phyloP scores from a whole-genome alignment of 345 rosid genomes.

The Acer saccharum region DNA sequence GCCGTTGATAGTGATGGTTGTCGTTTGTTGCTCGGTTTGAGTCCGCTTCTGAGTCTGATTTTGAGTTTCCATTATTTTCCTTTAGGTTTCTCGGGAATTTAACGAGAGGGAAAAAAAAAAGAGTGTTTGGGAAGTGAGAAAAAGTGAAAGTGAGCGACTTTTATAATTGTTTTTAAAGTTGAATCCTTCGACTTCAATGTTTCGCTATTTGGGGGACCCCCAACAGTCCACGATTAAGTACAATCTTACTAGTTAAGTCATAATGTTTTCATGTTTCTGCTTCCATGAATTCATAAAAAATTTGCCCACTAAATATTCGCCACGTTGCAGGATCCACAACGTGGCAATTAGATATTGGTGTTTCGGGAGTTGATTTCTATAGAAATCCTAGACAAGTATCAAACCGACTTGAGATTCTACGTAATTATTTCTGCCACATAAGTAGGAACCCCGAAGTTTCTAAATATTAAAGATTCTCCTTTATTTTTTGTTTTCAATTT shows the following conservation, averaged over 20 bases:
- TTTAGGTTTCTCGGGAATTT: slow-evolving; percentile 2
- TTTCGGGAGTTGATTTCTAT: neutral
- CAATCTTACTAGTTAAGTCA: neutral
- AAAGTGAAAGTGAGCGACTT: neutral
- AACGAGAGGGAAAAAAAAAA: neutral
- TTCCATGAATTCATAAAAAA: no score
- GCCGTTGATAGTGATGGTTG: neutral
- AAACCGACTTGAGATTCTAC: neutral
- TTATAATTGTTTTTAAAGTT: neutral
- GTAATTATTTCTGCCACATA: neutral
- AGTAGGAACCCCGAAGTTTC: no score
- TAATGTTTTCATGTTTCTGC: neutral
- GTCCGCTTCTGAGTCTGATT: neutral
- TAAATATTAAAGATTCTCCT: neutral
- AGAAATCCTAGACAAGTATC: neutral
- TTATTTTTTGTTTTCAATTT: neutral
- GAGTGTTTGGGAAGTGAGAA: slow-evolving; percentile 5
- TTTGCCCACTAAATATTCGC: neutral
- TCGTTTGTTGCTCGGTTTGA: neutral
- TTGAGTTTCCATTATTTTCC: slow-evolving; percentile 21
- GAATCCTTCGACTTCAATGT: slow-evolving; percentile 8
- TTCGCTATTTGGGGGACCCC: neutral
- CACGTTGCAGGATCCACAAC: neutral
- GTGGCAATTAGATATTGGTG: neutral
- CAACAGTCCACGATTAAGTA: neutral